Evolutionary conservation across 441 rosid genomes (phyloP).

Genomic region (Euphorbia schlechtendalii): DNA sequence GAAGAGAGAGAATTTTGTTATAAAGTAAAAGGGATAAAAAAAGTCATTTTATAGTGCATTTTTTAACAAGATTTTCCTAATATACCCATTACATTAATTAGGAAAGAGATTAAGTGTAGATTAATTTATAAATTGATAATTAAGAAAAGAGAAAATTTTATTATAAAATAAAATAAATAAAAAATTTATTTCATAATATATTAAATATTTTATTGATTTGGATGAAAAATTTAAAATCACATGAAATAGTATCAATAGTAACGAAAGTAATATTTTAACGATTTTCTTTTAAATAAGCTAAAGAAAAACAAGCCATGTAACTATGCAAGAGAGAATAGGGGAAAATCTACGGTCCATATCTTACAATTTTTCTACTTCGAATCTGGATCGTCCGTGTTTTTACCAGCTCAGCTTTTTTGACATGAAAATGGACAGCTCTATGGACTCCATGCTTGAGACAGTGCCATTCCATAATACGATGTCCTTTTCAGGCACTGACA

Average conservation of each 20-base stretch:
- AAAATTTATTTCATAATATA: no score
- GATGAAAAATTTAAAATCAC: not conserved
- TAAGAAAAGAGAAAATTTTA: no score
- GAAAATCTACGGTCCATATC: constrained; percentile 26
- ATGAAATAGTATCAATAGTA: not conserved
- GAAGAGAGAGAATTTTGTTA: not conserved
- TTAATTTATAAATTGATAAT: no score
- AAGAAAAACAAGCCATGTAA: not conserved
- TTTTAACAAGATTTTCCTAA: no score
- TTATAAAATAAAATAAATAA: no score
- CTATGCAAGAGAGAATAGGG: not conserved
- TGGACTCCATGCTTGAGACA: constrained; percentile 43
- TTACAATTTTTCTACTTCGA: not conserved
- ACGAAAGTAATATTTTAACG: no score
- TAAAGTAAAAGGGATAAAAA: no score
- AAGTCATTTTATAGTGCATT: no score
- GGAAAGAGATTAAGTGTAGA: no score
- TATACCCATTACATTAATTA: no score
- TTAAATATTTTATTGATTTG: no score
- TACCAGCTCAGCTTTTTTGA: constrained; percentile 33
- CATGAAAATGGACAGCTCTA: constrained; percentile 47
- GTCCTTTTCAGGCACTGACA: constrained; percentile 35
- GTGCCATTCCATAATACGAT: constrained; percentile 45
- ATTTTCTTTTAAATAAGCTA: not conserved
- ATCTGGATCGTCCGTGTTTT: constrained; percentile 23